These are phyloP conservation scores for Balakata baccata DNA, from an alignment of 345 rosid genomes.

Conservation along the genomic window DNA sequence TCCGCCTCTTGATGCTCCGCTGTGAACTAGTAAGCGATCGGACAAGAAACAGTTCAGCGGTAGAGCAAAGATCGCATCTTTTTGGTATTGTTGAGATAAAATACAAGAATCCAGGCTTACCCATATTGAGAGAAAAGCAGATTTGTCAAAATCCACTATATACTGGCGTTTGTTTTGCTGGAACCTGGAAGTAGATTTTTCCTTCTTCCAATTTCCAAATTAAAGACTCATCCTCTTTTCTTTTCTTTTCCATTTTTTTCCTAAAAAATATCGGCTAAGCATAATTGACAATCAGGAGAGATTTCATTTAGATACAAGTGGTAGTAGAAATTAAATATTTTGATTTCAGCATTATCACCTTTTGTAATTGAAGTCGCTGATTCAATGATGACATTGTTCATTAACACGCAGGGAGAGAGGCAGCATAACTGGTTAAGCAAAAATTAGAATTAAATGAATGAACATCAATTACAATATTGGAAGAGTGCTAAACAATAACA, in stretches of 20 bases:
- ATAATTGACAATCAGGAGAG: no score
- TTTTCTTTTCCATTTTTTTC: no score
- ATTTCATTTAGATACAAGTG: neutral
- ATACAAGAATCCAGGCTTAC: constrained; percentile 23
- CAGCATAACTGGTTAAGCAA: neutral
- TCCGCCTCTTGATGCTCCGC: constrained; percentile 7
- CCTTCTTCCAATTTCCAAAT: no score
- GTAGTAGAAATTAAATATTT: neutral
- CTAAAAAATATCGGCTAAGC: no score
- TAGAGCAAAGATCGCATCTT: constrained; percentile 10
- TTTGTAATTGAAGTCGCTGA: neutral
- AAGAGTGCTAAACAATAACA: constrained; percentile 6
- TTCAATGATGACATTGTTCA: neutral
- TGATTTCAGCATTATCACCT: neutral
- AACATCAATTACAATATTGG: constrained; percentile 15
- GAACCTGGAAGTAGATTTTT: no score
- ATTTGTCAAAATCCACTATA: neutral
- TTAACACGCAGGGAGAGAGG: neutral
- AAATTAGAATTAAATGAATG: constrained; percentile 28
- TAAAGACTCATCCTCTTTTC: no score
- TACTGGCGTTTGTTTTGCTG: neutral
- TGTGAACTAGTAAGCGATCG: constrained; percentile 6
- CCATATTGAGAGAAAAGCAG: constrained; percentile 32
- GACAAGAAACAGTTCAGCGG: constrained; percentile 1
- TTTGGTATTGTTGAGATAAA: constrained; percentile 17